These are phyloP conservation scores for Heterobasidion occidentale DNA, from an alignment of 1,284 basidiomycete species.

Conservation along the genomic window DNA sequence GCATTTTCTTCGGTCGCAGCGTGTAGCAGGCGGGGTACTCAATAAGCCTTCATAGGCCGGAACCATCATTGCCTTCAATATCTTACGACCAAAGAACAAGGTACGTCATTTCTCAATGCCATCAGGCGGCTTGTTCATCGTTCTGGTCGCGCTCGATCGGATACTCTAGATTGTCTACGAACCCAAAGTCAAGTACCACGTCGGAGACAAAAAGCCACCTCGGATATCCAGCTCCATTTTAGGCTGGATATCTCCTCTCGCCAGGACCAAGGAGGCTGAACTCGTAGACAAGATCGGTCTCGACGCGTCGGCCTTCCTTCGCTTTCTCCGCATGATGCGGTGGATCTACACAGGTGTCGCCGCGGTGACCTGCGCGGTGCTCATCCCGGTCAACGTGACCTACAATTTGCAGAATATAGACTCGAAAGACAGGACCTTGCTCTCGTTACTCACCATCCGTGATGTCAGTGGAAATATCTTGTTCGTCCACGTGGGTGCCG, in stretches of 20 bases:
- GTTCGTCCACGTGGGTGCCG: constrained; percentile 69
- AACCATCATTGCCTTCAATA: constrained; percentile 53
- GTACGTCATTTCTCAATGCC: constrained; percentile 16
- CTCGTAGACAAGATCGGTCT: constrained; percentile 88
- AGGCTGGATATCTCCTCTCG: constrained; percentile 85
- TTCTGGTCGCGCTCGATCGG: neutral
- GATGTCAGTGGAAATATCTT: constrained; percentile 62
- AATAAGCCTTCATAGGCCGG: constrained; percentile 22
- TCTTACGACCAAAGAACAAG: constrained; percentile 60
- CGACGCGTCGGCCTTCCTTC: constrained; percentile 89
- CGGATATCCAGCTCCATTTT: constrained; percentile 76
- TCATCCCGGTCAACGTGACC: constrained; percentile 74
- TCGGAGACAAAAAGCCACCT: constrained; percentile 74
- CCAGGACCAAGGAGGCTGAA: constrained; percentile 80
- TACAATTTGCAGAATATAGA: constrained; percentile 65
- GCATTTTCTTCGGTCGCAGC: neutral
- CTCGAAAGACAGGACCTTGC: constrained; percentile 41
- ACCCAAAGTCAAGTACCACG: constrained; percentile 83
- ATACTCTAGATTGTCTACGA: constrained; percentile 70
- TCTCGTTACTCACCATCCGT: constrained; percentile 75
- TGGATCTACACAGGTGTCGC: constrained; percentile 70
- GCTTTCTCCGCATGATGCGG: constrained; percentile 85
- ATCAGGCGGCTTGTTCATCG: neutral
- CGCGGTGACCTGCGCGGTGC: constrained; percentile 59
- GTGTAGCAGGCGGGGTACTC: neutral